Evolutionary conservation across 2,329 filamentous ascomycete genomes (phyloP).

Genomic region (Scedosporium boydii): DNA sequence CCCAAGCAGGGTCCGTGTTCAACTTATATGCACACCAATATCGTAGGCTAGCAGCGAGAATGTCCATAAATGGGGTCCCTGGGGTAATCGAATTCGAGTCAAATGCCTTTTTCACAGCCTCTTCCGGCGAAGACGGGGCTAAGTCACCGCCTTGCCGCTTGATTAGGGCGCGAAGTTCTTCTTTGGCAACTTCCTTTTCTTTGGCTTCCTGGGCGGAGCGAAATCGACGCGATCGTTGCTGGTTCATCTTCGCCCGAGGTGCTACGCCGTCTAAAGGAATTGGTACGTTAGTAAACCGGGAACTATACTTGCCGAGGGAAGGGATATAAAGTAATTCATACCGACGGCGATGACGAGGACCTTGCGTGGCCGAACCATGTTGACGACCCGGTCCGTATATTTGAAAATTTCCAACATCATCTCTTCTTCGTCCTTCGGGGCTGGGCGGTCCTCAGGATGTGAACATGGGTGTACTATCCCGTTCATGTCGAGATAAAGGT

Average conservation of each 20-base stretch:
- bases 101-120: conserved; percentile 77
- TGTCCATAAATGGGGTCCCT: conserved; percentile 97
- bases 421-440: conserved; percentile 89
- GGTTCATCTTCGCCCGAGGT: conserved; percentile 98
- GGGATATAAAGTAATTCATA: conserved; percentile 26
- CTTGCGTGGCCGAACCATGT: conserved; percentile 95
- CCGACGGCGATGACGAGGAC: conserved; percentile 94
- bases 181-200: conserved; percentile 87
- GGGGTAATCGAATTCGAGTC: conserved; percentile 84
- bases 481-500: conserved; percentile 98
- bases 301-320: conserved; percentile 71
- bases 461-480: conserved; percentile 98
- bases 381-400: conserved; percentile 97
- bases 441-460: conserved; percentile 86
- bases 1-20: conserved; percentile 93
- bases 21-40: conserved; percentile 98
- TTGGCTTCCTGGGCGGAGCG: conserved; percentile 87
- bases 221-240: conserved; percentile 93
- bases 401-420: conserved; percentile 99
- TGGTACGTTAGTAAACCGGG: conserved; percentile 55
- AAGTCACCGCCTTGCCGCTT: conserved; percentile 65
- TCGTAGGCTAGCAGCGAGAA: conserved; percentile 77
- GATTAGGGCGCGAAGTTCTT: conserved; percentile 76
- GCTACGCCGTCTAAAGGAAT: conserved; percentile 71
- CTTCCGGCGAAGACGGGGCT: conserved; percentile 30